phyloP scores from a whole-genome alignment of 2,329 filamentous ascomycete genomes.

The Paecilomyces sp. region DNA sequence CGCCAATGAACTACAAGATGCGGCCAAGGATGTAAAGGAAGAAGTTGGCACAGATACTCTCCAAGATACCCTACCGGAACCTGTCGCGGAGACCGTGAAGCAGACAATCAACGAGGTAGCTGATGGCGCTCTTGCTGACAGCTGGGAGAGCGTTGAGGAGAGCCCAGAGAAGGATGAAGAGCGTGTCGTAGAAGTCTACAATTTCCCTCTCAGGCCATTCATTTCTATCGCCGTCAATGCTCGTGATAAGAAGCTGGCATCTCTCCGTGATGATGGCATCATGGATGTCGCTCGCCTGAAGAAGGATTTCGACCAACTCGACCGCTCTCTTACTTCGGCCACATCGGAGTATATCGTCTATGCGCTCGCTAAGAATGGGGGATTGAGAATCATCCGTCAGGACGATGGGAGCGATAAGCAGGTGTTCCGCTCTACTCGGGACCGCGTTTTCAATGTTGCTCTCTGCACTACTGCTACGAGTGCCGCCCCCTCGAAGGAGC shows the following conservation, averaged over 20 bases:
- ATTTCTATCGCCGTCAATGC: constrained; percentile 70
- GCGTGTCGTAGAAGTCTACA: constrained; percentile 71
- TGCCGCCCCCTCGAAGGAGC: constrained; percentile 51
- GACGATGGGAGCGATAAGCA: constrained; percentile 88
- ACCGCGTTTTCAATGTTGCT: constrained; percentile 91
- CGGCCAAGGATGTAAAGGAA: constrained; percentile 36
- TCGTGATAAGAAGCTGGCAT: constrained; percentile 42
- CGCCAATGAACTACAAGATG: constrained; percentile 27
- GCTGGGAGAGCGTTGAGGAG: constrained; percentile 81
- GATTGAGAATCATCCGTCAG: constrained; percentile 87
- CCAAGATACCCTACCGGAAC: constrained; percentile 48
- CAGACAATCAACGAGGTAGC: constrained; percentile 47
- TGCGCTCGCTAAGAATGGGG: constrained; percentile 86
- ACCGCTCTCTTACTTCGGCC: constrained; percentile 84
- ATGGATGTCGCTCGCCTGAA: constrained; percentile 92
- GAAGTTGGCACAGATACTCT: constrained; percentile 48
- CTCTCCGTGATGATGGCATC: constrained; percentile 68
- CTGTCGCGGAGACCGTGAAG: constrained; percentile 50
- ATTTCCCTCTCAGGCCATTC: constrained; percentile 95
- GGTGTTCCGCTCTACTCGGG: constrained; percentile 82
- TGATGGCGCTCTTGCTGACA: constrained; percentile 60
- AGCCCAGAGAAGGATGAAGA: constrained; percentile 59
- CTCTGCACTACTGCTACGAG: constrained; percentile 62
- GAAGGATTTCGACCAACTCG: constrained; percentile 96
- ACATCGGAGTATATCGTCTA: constrained; percentile 91